phyloP scores from a whole-genome alignment of 768 basidiomycete species.

The Rubroboletus pulcherrimus region DNA sequence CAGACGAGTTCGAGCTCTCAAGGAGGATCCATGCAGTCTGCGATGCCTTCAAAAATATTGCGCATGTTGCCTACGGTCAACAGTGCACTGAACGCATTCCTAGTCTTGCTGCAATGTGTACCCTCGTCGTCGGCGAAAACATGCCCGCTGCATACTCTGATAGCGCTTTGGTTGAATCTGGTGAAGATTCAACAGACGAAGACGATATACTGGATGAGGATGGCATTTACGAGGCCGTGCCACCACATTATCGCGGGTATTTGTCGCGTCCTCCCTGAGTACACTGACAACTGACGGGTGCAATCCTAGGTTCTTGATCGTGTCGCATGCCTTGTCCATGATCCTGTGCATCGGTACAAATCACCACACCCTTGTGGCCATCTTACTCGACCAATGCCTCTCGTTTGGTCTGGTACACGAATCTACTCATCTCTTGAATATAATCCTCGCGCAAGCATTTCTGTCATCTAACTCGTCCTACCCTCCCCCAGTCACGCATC shows the following conservation, averaged over 20 bases:
- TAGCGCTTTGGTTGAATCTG: slow-evolving; percentile 9
- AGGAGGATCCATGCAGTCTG: slow-evolving; percentile 49
- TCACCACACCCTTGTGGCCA: slow-evolving; percentile 46
- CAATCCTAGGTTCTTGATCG: slow-evolving; percentile 40
- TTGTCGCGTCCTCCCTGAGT: slow-evolving; percentile 6
- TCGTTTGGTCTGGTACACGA: slow-evolving; percentile 41
- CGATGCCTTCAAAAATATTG: slow-evolving; percentile 53
- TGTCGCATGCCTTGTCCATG: slow-evolving; percentile 51
- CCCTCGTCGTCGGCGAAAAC: slow-evolving; percentile 44
- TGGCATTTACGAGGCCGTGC: slow-evolving; percentile 50
- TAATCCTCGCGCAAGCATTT: slow-evolving; percentile 40
- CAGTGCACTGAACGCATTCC: slow-evolving; percentile 23
- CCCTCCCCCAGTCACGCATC: slow-evolving; percentile 37
- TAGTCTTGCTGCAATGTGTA: slow-evolving; percentile 45
- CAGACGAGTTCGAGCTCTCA: slow-evolving; percentile 41
- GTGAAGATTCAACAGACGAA: slow-evolving; percentile 24
- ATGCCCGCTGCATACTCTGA: slow-evolving; percentile 31
- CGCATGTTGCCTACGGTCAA: slow-evolving; percentile 34
- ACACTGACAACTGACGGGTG: slow-evolving; percentile 2
- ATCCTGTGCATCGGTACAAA: slow-evolving; percentile 43
- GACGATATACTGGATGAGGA: slow-evolving; percentile 29
- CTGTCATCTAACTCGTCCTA: slow-evolving; percentile 21
- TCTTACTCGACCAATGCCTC: slow-evolving; percentile 50
- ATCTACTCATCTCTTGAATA: slow-evolving; percentile 40
- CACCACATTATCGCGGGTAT: slow-evolving; percentile 50